Evolutionary conservation across 108 stramenopile species (phyloP).

Genomic region (Nitzschia sp.): DNA sequence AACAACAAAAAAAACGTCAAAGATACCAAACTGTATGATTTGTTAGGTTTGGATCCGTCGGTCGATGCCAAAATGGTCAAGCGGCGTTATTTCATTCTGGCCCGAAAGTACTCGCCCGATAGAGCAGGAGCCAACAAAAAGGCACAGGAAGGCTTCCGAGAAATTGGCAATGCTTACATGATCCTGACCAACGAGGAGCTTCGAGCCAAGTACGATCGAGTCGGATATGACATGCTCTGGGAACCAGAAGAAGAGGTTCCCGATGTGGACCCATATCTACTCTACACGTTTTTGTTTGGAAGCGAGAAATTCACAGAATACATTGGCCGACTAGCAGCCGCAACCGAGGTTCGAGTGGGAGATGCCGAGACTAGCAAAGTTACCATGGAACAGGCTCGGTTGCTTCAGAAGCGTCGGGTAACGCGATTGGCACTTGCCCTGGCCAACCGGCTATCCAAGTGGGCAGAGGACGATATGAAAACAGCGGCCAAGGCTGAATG

Average conservation of each 20-base stretch:
- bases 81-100: constrained; percentile 86
- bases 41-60: constrained; percentile 62
- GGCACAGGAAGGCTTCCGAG: constrained; percentile 67
- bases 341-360: constrained; percentile 66
- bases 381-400: constrained; percentile 42
- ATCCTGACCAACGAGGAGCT: constrained; percentile 64
- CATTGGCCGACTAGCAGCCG: constrained; percentile 61
- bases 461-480: constrained; percentile 45
- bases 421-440: constrained; percentile 70
- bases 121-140: constrained; percentile 54
- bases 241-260: constrained; percentile 27
- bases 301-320: constrained; percentile 76
- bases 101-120: constrained; percentile 89
- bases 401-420: constrained; percentile 68
- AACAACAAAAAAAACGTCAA: constrained; percentile 33
- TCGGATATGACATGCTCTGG: constrained; percentile 54
- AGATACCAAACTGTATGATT: constrained; percentile 68
- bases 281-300: constrained; percentile 84
- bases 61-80: constrained; percentile 76
- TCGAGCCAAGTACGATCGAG: constrained; percentile 61
- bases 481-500: constrained; percentile 46
- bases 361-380: constrained; percentile 29
- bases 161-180: constrained; percentile 72
- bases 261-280: constrained; percentile 56
- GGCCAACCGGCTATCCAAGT: constrained; percentile 30